These are phyloP conservation scores for Kodamaea restingae DNA, from an alignment of 805 yeast species.

Conservation along the genomic window DNA sequence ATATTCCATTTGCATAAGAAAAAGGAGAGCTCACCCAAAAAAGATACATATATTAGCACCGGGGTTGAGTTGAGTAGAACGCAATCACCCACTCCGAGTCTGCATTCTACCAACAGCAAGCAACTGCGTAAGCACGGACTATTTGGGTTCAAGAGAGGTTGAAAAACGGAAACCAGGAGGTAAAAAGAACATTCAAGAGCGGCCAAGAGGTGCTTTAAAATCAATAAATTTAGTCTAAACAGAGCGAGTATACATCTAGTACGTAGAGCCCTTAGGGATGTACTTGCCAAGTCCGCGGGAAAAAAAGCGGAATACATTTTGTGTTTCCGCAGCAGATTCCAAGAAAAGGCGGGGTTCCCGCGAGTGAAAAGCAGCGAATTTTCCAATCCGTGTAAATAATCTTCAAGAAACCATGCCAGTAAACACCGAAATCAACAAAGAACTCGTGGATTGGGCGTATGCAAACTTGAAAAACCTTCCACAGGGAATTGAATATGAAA, in stretches of 20 bases:
- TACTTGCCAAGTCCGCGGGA: not conserved
- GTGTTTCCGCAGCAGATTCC: not conserved
- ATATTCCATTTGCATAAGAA: constrained; percentile 6
- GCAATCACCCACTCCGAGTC: constrained; percentile 5
- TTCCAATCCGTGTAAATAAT: too few species aligned
- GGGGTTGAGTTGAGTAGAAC: constrained; percentile 3
- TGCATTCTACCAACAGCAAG: constrained; percentile 6
- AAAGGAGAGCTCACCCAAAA: constrained; percentile 1
- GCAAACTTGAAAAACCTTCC: constrained; percentile 32
- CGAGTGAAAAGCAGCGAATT: not conserved
- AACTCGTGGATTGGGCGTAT: constrained; percentile 33
- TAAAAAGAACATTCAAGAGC: too few species aligned
- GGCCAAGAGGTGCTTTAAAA: too few species aligned
- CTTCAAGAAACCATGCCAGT: constrained; percentile 2
- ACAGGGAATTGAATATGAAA: constrained; percentile 44
- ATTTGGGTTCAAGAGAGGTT: constrained; percentile 7
- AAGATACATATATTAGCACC: not conserved
- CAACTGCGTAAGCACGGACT: constrained; percentile 10
- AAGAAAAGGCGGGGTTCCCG: constrained; percentile 1
- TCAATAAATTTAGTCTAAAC: too few species aligned
- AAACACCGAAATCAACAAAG: constrained; percentile 21
- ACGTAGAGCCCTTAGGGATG: too few species aligned
- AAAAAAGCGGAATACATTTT: not conserved
- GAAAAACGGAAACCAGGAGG: not conserved
- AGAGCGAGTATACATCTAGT: too few species aligned